Percentiles rank a stretch among this genome's conserved stretches.
These are phyloP conservation scores for Venturia pyrina DNA, from an alignment of 2,329 filamentous ascomycete species.

Conservation along the genomic window DNA sequence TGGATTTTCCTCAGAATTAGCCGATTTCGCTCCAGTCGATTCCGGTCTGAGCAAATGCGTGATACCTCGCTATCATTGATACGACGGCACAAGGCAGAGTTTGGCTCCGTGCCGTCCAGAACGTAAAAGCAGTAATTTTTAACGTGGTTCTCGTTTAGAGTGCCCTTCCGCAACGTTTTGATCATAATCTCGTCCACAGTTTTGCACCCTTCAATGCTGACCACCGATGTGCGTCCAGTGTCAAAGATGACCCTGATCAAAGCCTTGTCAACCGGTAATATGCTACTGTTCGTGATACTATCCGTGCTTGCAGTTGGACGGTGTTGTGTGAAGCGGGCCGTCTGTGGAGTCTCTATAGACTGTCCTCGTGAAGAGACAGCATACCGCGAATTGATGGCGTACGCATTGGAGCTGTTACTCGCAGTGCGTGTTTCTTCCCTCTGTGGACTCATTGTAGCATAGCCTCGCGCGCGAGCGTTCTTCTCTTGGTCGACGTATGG, in stretches of 20 bases:
- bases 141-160: constrained; percentile 79
- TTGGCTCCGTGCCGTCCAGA: constrained; percentile 72
- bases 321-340: constrained; percentile 54
- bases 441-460: constrained; percentile 49
- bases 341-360: constrained; percentile 48
- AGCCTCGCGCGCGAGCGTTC: constrained; percentile 36
- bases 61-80: constrained; percentile 81
- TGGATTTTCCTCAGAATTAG: constrained; percentile 90
- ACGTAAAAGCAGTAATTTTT: constrained; percentile 97
- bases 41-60: constrained; percentile 80
- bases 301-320: constrained; percentile 78
- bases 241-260: constrained; percentile 91
- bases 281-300: constrained; percentile 63
- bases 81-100: constrained; percentile 69
- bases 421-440: constrained; percentile 45
- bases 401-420: constrained; percentile 24
- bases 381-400: constrained; percentile 9
- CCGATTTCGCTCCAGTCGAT: constrained; percentile 76
- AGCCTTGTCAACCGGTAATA: constrained; percentile 74
- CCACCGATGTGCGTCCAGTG: constrained; percentile 81
- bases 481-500: constrained; percentile 54
- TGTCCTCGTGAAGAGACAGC: constrained; percentile 2
- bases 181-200: constrained; percentile 89
- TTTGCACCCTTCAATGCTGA: constrained; percentile 85
- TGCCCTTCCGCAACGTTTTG: constrained; percentile 78